These are phyloP conservation scores for Yarrowia porcina DNA, from an alignment of 805 yeast species.

Conservation along the genomic window DNA sequence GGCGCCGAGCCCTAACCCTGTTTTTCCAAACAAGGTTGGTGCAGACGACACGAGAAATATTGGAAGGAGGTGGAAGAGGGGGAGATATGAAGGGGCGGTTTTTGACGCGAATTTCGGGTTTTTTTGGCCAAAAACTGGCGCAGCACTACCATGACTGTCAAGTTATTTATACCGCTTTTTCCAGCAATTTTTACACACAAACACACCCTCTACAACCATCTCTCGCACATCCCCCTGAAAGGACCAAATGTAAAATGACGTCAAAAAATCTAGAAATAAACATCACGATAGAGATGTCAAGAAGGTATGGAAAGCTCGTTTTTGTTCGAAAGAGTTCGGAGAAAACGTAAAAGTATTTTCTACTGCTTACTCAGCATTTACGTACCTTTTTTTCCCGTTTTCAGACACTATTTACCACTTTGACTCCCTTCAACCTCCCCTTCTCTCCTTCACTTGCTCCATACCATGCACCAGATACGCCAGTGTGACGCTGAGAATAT, in stretches of 20 bases:
- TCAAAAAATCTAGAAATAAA: too few species aligned
- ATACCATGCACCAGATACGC: background rate
- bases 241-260: slow-evolving; percentile 9
- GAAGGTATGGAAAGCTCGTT: too few species aligned
- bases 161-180: too few species aligned
- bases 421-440: too few species aligned
- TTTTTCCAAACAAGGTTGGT: slow-evolving; percentile 8
- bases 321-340: too few species aligned
- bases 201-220: background rate
- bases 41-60: background rate
- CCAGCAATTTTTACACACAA: background rate
- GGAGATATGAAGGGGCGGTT: background rate
- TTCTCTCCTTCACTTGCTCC: background rate
- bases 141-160: too few species aligned
- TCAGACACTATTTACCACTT: too few species aligned
- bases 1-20: slow-evolving; percentile 3
- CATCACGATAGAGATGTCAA: too few species aligned
- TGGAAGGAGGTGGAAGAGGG: background rate
- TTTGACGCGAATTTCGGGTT: background rate
- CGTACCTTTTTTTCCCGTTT: too few species aligned
- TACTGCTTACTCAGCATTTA: too few species aligned
- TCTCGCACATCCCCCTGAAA: background rate
- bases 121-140: too few species aligned
- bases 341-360: too few species aligned
- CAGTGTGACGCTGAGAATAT: background rate